These are phyloP conservation scores for Psilocybe cubensis DNA, from an alignment of 768 basidiomycete species.

Conservation along the genomic window DNA sequence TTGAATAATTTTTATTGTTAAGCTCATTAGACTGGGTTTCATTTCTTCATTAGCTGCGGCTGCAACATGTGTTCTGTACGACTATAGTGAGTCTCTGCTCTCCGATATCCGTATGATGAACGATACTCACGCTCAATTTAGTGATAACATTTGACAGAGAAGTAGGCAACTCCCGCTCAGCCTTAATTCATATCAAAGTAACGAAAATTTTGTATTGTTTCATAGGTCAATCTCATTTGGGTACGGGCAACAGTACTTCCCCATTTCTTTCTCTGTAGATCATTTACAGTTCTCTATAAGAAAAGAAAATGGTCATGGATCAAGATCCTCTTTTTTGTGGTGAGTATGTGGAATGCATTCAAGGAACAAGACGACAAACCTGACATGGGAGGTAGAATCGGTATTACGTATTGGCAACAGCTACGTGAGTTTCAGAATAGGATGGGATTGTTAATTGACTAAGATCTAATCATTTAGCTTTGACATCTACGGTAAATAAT, in stretches of 20 bases:
- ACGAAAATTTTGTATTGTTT: background rate
- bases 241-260: background rate
- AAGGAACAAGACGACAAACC: background rate
- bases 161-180: background rate
- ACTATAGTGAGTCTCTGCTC: background rate
- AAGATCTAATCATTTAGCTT: background rate
- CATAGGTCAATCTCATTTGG: background rate
- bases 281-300: background rate
- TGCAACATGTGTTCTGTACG: background rate
- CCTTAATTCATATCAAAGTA: background rate
- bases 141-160: background rate
- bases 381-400: background rate
- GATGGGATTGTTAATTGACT: background rate
- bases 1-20: background rate
- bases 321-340: background rate
- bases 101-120: background rate
- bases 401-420: background rate
- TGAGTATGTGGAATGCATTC: background rate
- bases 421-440: background rate
- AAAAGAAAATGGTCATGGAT: slow-evolving; percentile 2
- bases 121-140: background rate
- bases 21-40: background rate
- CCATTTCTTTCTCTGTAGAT: too few species aligned
- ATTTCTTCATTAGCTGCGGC: background rate
- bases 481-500: background rate